These are phyloP conservation scores for Ophiocordyceps camponoti-saundersi DNA, from an alignment of 2,329 filamentous ascomycete genomes.

Conservation along the genomic window DNA sequence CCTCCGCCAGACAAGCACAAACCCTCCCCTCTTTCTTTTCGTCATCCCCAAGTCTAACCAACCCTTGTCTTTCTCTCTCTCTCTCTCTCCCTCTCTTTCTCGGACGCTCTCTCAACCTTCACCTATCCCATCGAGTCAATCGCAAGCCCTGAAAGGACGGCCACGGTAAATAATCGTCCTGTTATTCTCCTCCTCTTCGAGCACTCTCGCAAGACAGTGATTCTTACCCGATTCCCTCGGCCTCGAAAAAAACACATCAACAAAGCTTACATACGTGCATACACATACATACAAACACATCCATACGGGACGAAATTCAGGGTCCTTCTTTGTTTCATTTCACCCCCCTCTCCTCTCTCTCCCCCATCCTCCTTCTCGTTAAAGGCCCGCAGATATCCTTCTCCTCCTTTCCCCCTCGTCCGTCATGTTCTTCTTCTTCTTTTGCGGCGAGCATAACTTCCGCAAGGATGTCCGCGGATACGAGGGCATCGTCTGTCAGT, in stretches of 20 bases:
- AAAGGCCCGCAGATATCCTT: background rate
- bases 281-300: background rate
- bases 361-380: background rate
- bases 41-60: background rate
- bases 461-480: slow-evolving; percentile 42
- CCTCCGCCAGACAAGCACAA: too few relatives aligned
- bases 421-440: slow-evolving; percentile 43
- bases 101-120: too few relatives aligned
- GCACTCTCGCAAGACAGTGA: too few relatives aligned
- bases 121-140: background rate
- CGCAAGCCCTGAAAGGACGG: too few relatives aligned
- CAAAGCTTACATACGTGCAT: background rate
- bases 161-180: too few relatives aligned
- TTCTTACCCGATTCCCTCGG: background rate
- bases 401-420: background rate
- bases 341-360: background rate
- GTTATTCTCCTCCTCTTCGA: too few relatives aligned
- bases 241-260: background rate
- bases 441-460: slow-evolving; percentile 45
- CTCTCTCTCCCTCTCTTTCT: background rate
- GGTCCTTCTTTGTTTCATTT: background rate
- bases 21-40: background rate
- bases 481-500: slow-evolving; percentile 43
- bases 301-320: background rate
- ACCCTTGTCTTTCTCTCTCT: background rate